A percentile compares a stretch with the other conserved stretches of the same genome.
phyloP scores from a whole-genome alignment of 2,329 filamentous ascomycete genomes.

The Arthrinium phaeospermum region DNA sequence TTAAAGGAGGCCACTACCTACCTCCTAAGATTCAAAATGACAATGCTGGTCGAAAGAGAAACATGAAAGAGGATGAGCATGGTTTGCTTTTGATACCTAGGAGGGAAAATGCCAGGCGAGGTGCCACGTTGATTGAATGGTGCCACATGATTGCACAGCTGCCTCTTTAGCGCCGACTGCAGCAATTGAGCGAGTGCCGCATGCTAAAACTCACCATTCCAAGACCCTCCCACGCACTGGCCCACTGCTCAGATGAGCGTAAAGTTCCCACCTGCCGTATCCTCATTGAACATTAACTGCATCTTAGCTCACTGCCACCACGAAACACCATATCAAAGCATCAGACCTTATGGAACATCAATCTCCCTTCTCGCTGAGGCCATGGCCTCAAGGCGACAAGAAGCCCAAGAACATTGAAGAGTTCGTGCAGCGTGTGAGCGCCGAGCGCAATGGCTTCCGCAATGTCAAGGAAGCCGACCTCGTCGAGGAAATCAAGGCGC shows the following conservation, averaged over 20 bases:
- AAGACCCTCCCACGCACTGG: conserved; percentile 6
- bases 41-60: no score
- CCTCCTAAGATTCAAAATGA: no score
- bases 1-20: no score
- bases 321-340: neutral
- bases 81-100: no score
- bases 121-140: no score
- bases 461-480: conserved; percentile 77
- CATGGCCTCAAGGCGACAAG: conserved; percentile 64
- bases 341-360: conserved; percentile 15
- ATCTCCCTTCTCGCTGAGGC: conserved; percentile 63
- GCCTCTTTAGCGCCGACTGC: no score
- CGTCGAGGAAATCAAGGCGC: conserved; percentile 66
- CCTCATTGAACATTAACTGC: neutral
- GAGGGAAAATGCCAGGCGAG: no score
- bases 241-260: neutral
- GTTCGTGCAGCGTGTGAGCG: conserved; percentile 80
- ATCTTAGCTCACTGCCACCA: conserved; percentile 2
- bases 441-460: conserved; percentile 81
- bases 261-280: conserved; percentile 8
- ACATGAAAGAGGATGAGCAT: no score
- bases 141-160: no score
- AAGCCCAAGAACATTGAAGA: conserved; percentile 68
- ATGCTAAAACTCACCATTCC: neutral
- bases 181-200: neutral